Evolutionary conservation across 176 grass and related monocot species (phyloP).

Genomic region (Carex littledalei): DNA sequence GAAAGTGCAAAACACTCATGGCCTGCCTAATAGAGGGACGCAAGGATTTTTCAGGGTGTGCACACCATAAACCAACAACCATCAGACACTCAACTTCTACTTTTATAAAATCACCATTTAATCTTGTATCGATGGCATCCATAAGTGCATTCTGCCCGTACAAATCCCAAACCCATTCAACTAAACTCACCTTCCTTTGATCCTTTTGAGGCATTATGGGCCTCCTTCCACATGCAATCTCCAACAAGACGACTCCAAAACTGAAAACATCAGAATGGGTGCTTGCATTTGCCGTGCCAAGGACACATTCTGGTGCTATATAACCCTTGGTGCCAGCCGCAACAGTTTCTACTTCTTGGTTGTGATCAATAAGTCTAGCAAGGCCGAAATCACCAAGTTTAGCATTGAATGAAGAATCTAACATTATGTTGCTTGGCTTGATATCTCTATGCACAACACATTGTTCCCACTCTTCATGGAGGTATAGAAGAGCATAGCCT

Average conservation of each 20-base stretch:
- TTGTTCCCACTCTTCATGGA: slow-evolving; percentile 29
- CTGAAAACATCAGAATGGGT: slow-evolving; percentile 31
- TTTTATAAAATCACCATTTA: not conserved
- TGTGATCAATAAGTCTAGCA: slow-evolving; percentile 28
- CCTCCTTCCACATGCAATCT: slow-evolving; percentile 14
- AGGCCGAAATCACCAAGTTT: slow-evolving; percentile 29
- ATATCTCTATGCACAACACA: slow-evolving; percentile 34
- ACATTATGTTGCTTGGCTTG: slow-evolving; percentile 28
- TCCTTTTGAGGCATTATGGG: not conserved
- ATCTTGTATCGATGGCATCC: slow-evolving; percentile 24
- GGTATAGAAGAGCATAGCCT: slow-evolving; percentile 18
- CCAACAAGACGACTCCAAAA: slow-evolving; percentile 28
- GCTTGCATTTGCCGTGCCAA: slow-evolving; percentile 12
- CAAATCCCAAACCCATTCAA: slow-evolving; percentile 32
- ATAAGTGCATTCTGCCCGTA: not conserved
- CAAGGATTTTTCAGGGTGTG: no score
- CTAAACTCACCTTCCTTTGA: slow-evolving; percentile 11
- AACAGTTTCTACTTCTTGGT: slow-evolving; percentile 20
- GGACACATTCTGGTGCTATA: slow-evolving; percentile 16
- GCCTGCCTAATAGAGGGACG: no score
- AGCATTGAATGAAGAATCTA: not conserved
- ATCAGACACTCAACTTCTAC: no score
- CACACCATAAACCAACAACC: no score
- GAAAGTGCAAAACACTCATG: no score
- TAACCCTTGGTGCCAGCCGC: slow-evolving; percentile 35